These are phyloP conservation scores for Lasiosphaeriaceae sp. DNA, from an alignment of 495 filamentous ascomycete genomes.

Conservation along the genomic window DNA sequence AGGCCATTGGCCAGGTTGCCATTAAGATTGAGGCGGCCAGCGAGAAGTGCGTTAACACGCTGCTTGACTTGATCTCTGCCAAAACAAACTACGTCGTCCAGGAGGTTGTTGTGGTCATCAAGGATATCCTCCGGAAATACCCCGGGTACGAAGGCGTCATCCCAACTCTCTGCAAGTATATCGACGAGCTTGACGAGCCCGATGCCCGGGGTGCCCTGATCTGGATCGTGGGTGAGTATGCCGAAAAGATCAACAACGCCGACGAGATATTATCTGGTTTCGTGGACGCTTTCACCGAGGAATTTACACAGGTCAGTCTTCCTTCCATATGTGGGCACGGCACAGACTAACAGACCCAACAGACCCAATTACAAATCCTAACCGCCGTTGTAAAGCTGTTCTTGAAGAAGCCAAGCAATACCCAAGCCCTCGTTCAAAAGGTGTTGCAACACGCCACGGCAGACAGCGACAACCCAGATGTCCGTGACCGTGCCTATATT, in stretches of 20 bases:
- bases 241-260: conserved; percentile 97
- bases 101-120: conserved; percentile 96
- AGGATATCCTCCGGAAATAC: conserved; percentile 97
- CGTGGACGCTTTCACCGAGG: conserved; percentile 85
- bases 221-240: conserved; percentile 98
- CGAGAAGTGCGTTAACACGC: conserved; percentile 90
- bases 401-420: conserved; percentile 86
- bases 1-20: conserved; percentile 93
- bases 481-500: conserved; percentile 93
- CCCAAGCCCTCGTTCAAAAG: conserved; percentile 86
- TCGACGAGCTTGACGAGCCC: conserved; percentile 94
- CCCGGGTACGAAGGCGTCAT: conserved; percentile 98
- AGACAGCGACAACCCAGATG: conserved; percentile 95
- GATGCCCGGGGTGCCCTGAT: conserved; percentile 88
- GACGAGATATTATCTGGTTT: conserved; percentile 92
- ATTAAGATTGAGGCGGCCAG: conserved; percentile 96
- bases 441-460: conserved; percentile 88
- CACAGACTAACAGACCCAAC: conserved; percentile 5
- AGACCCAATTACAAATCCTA: conserved; percentile 92
- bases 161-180: conserved; percentile 90
- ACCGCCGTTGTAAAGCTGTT: conserved; percentile 97
- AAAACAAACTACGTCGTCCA: conserved; percentile 99
- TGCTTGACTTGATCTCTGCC: conserved; percentile 89
- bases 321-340: not conserved
- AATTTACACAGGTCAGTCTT: conserved; percentile 65